Evolutionary conservation across 352 stramenopile species (phyloP), one percentile per base, ranked within the genome.

Genomic region (Detonula confervacea): DNA sequence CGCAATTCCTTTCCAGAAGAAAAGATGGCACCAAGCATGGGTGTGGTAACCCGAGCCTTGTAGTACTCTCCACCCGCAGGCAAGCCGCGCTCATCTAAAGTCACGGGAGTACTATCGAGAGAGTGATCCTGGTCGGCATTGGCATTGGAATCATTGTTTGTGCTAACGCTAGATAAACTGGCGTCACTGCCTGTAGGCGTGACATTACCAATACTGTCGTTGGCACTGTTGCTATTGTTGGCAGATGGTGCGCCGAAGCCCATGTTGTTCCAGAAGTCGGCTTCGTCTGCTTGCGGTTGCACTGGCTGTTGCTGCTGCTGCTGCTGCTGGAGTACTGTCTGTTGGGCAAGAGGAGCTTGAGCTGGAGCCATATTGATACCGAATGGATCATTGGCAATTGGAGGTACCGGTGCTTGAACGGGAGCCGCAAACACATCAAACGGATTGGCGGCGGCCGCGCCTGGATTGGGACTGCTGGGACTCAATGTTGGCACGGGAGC

Each of bases 211-310:
- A 2, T 6, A 25, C 56, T 29, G 35, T 25, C 29, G 16, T 47
- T n/a, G 18, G 69, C 35, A 14, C 39, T 44, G 29, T 29, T 61
- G 18, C 25, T 22, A 51, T 39, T n/a, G 37, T 6, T 8, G 42
- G 22, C 8, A 25, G 22, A 25, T 14, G 42, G 16, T 25, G 27
- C 24, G 12, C 69, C 69, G 20, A 78, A 78, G 22, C 69, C 69
- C 69, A 78, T 78, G 51, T 78, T 39, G n/a, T 57, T 65, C 69
- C 69, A 78, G 51, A 78, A 78, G 49, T 68, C 60, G 20, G 59
- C 51, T n/a, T 72, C 59, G 51, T 71, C 60, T 18, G 46, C 27
- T n/a, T 61, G 44, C 2, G 55, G 42, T n/a, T 56, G 30, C 16
- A 33, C 16, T 22, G n/a, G n/a, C n/a, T n/a, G n/a, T n/a, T n/a